Base-by-base conservation (phyloP, 345 rosid species). In the Citrus hindsii region DNA sequence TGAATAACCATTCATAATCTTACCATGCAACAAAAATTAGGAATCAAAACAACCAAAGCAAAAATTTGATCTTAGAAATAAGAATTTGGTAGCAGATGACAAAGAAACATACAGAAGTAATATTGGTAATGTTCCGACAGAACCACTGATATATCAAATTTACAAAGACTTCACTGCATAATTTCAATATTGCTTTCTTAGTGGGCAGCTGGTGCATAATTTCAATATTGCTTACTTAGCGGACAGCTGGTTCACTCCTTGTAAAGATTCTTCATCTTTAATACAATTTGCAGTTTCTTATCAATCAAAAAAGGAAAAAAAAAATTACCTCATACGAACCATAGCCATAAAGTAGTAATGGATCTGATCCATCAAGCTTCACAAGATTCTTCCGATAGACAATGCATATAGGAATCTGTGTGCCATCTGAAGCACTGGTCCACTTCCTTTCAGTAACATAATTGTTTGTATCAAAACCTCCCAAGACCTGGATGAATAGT, bases 301-400 rank as follows among this genome's bases (percentile, higher is more conserved):
- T 46, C 51, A 46, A 12, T 12, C 4, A 42, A 42, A 42, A 42
- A 42, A 10, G 16, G 9, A 12, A 42, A 42, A 42, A 42, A 12
- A 42, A 42, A 42, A 42, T 9, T 90, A 95, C 99, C 99, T 92
- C 98, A 79, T 95, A 95, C 46, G 99, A 93, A 81, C 99, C 99
- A 84, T 95, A 95, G 60, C 98, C 99, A 78, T 93, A 88, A 35
- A 95, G 98, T 80, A 91, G 81, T 38, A 91, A 67, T 0, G 94
- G 94, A 84, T 95, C 91, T 77, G 97, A 89, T 21, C 95, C 97
- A 85, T 95, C 95, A 28, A 93, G 89, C 80, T 91, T 93, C 83
- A 92, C 98, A 79, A 88, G 84, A 42, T 88, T 81, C 83, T 88
- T 93, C 81, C 74, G 87, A 61, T 90, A 93, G 76, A 89, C 95